A percentile compares a stretch with the other conserved stretches of the same genome.
Conservation (phyloP, 495 filamentous ascomycete species). For the Penicillium desertorum region DNA sequence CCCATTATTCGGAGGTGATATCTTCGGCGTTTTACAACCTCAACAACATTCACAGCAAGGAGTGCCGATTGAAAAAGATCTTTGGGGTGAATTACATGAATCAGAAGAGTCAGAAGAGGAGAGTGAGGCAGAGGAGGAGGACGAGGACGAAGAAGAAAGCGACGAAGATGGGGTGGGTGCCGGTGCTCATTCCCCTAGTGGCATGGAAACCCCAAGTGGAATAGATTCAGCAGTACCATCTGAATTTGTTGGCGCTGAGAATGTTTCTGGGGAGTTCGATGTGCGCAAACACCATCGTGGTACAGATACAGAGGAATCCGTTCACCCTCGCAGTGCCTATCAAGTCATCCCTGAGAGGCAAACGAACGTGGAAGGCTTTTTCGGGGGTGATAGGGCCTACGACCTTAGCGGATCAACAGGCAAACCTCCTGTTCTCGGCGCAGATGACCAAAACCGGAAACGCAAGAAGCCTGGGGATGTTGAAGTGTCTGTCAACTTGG, state of each 20-base stretch:
- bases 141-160: slow-evolving; percentile 73
- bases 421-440: slow-evolving; percentile 70
- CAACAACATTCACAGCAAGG: slow-evolving; percentile 60
- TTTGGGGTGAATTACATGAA: slow-evolving; percentile 93
- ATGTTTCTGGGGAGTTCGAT: slow-evolving; percentile 83
- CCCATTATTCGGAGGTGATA: slow-evolving; percentile 89
- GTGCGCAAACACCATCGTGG: slow-evolving; percentile 84
- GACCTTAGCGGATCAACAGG: slow-evolving; percentile 62
- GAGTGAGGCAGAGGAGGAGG: slow-evolving; percentile 64
- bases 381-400: slow-evolving; percentile 90
- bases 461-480: slow-evolving; percentile 94
- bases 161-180: slow-evolving; percentile 63
- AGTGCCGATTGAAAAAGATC: slow-evolving; percentile 80
- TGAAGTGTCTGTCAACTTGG: slow-evolving; percentile 85
- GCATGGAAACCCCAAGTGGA: slow-evolving; percentile 78
- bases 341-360: slow-evolving; percentile 88
- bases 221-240: slow-evolving; percentile 76
- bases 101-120: slow-evolving; percentile 80
- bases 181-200: slow-evolving; percentile 71
- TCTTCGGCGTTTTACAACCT: slow-evolving; percentile 79
- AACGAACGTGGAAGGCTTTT: slow-evolving; percentile 84
- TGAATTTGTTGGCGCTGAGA: slow-evolving; percentile 70
- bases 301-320: slow-evolving; percentile 82
- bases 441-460: slow-evolving; percentile 77
- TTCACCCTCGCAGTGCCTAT: slow-evolving; percentile 72